phyloP scores from a whole-genome alignment of 148 eudicot species.

The Rhododendron ovatum region DNA sequence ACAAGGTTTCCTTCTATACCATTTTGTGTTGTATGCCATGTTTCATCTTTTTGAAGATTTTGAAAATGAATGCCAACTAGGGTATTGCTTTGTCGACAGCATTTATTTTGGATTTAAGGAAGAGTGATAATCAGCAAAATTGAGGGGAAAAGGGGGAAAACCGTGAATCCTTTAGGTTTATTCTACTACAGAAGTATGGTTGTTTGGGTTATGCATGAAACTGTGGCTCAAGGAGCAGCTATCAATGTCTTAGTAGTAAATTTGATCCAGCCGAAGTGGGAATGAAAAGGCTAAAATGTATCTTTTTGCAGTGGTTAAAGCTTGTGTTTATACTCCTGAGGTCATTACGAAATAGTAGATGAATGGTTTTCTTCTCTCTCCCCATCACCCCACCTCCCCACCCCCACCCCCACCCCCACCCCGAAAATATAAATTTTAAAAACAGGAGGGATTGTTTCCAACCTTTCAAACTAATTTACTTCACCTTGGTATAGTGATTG shows the following conservation, averaged over 20 bases:
- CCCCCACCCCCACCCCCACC: background rate
- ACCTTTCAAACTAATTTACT: background rate
- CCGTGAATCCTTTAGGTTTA: background rate
- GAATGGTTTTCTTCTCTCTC: background rate
- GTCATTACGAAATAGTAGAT: background rate
- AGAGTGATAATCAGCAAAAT: background rate
- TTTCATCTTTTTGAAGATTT: background rate
- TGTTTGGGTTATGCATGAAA: background rate
- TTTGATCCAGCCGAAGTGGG: background rate
- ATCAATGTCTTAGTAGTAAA: background rate
- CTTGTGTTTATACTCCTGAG: background rate
- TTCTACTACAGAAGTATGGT: background rate
- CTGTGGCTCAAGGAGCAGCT: background rate
- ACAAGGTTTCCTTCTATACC: constrained; percentile 53
- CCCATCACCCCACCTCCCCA: background rate
- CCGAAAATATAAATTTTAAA: background rate
- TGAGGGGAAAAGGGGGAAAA: background rate
- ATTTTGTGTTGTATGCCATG: background rate
- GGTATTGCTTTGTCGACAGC: background rate
- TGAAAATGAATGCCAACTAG: background rate
- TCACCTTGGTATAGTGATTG: background rate
- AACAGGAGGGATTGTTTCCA: background rate
- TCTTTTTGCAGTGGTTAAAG: background rate
- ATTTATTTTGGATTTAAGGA: background rate
- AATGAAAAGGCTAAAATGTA: background rate